These are phyloP conservation scores for Penicillium frequentans DNA, from an alignment of 2,329 filamentous ascomycete species.

Conservation along the genomic window DNA sequence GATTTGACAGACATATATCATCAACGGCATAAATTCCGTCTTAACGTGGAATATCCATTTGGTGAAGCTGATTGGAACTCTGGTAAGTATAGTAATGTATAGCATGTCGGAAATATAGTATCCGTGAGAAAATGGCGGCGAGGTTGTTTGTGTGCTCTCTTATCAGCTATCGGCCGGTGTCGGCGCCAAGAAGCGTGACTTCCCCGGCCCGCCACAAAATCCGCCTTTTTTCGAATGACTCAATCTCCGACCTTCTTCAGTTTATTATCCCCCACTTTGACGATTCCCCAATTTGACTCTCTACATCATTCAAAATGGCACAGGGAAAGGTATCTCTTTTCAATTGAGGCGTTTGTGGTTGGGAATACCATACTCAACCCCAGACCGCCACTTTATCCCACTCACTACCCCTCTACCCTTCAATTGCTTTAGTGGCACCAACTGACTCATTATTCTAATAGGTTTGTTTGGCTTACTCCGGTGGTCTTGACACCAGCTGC, in stretches of 20 bases:
- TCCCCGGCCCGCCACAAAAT: slow-evolving; percentile 24
- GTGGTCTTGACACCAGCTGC: slow-evolving; percentile 61
- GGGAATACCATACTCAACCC: neutral
- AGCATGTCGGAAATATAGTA: neutral
- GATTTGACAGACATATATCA: too few relatives aligned
- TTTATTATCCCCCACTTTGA: slow-evolving; percentile 4
- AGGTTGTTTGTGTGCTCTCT: slow-evolving; percentile 2
- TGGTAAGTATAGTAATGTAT: neutral
- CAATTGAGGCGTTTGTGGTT: slow-evolving; percentile 6
- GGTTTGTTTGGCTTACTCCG: slow-evolving; percentile 42
- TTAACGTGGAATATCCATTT: too few relatives aligned
- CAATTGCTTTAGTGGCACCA: neutral
- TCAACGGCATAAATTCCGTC: too few relatives aligned
- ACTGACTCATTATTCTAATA: slow-evolving; percentile 19
- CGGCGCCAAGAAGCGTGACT: slow-evolving; percentile 25
- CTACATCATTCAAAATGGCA: slow-evolving; percentile 22
- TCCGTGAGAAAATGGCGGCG: neutral
- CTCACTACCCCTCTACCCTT: slow-evolving; percentile 1
- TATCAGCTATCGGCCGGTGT: slow-evolving; percentile 25
- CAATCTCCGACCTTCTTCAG: slow-evolving; percentile 19
- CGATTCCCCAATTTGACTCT: neutral
- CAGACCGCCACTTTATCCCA: slow-evolving; percentile 18
- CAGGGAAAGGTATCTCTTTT: slow-evolving; percentile 25
- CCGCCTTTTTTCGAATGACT: slow-evolving; percentile 23
- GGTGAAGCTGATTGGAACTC: neutral